phyloP scores from a whole-genome alignment of 1,284 basidiomycete genomes.

The Tetrapyrgos nigripes region DNA sequence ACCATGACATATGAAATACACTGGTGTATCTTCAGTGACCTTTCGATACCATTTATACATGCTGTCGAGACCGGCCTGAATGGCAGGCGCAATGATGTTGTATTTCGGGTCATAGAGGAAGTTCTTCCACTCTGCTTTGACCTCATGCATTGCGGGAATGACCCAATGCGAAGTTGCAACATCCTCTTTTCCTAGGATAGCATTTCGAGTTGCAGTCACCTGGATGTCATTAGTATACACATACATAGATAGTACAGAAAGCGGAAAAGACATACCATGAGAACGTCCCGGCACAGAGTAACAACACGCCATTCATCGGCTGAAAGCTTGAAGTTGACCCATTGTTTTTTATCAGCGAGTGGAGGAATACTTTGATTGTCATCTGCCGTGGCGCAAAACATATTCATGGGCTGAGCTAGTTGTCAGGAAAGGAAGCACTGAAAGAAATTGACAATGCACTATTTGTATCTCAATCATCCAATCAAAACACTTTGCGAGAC shows the following conservation, averaged over 20 bases:
- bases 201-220: neutral
- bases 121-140: neutral
- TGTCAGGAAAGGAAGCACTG: neutral
- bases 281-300: neutral
- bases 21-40: neutral
- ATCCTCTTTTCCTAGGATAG: neutral
- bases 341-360: neutral
- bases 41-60: neutral
- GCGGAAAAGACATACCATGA: neutral
- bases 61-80: neutral
- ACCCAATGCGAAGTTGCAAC: neutral
- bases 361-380: neutral
- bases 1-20: too few relatives aligned
- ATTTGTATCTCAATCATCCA: neutral
- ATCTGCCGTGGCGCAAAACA: neutral
- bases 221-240: neutral
- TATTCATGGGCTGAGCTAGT: neutral
- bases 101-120: neutral
- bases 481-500: neutral
- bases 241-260: neutral
- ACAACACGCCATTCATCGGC: neutral
- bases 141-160: neutral
- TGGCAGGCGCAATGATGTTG: neutral
- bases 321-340: neutral
- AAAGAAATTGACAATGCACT: neutral